Conservation (phyloP, 139 green algal genomes). For the Coelastrella sp. region DNA sequence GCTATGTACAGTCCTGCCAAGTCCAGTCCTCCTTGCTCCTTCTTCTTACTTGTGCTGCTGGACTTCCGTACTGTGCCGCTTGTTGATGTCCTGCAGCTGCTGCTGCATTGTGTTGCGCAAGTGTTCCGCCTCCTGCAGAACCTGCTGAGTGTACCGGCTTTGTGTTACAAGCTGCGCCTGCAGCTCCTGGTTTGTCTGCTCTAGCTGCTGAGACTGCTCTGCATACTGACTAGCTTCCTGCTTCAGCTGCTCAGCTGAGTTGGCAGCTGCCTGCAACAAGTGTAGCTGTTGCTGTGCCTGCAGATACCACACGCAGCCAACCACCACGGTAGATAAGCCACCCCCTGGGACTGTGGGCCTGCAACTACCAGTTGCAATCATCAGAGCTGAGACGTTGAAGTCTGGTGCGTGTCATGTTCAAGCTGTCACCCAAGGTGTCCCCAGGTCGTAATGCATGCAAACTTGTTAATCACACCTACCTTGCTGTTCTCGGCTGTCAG, state of each 20-base stretch:
- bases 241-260: not conserved
- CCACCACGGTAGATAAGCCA: not conserved
- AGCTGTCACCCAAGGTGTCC: not conserved
- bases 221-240: slow-evolving; percentile 7
- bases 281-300: slow-evolving; percentile 27
- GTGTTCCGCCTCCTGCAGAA: slow-evolving; percentile 11
- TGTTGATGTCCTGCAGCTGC: slow-evolving; percentile 28
- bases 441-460: not conserved
- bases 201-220: slow-evolving; percentile 22
- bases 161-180: slow-evolving; percentile 18
- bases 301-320: not conserved
- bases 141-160: not conserved
- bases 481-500: slow-evolving; percentile 14
- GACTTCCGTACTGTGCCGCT: not conserved
- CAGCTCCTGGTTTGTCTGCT: slow-evolving; percentile 23
- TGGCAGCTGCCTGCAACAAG: not conserved
- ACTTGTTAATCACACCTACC: not conserved
- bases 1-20: too few relatives aligned
- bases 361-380: not conserved
- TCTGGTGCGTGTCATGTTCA: not conserved
- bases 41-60: slow-evolving; percentile 37
- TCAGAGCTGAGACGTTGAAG: not conserved
- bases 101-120: not conserved
- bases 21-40: not conserved
- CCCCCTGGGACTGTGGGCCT: not conserved